Base-by-base conservation (phyloP, 768 basidiomycete species). In the Rhodosporidiobolus odoratus region DNA sequence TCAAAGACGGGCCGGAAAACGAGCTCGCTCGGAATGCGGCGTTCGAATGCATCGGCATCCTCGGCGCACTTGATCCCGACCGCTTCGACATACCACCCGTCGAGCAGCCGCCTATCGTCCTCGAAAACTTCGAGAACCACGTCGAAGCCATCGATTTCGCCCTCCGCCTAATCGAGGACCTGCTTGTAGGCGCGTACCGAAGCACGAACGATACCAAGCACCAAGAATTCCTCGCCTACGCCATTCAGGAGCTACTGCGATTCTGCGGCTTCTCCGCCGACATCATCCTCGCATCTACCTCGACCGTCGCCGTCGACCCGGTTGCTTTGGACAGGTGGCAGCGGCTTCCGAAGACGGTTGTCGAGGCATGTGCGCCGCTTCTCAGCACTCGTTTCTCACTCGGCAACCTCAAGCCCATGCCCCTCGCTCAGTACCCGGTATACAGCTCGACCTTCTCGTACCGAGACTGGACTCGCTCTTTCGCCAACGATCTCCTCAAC, bases 61-160 rank as follows among this genome's bases (percentile, higher is more conserved):
- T 98, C 19, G 96, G 96, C 10, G 96, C 96, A 3, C 84, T 94
- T 25, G 96, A 99, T 79, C 95, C 95, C 1, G 95, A 98, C 81
- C 85, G 96, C 58, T 89, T 89, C 76, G 88, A 91, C 72, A 82
- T 91, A 27, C 81, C 82, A 2, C 78, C 83, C 38, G 81, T 80
- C 45, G 79, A 84, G 4, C 83, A 84, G 53, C 72, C 79, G 21
- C 88, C 90, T 80, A 84, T 92, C 56, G 84, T 97, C 58, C 82
- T 87, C 69, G 85, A 84, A 76, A 93, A 97, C 78, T 96, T 92
- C 78, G 82, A 82, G 1, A 89, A 94, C 73, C 86, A 89, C 58
- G 82, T 82, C 21, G 94, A 97, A 79, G 85, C 90, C 0, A 81
- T 87, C 58, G 74, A 82, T 10, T 98, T 99, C 77, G 92, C 88